Conservation (phyloP, 257 asterid genomes). For the Nicotiana undulata region DNA sequence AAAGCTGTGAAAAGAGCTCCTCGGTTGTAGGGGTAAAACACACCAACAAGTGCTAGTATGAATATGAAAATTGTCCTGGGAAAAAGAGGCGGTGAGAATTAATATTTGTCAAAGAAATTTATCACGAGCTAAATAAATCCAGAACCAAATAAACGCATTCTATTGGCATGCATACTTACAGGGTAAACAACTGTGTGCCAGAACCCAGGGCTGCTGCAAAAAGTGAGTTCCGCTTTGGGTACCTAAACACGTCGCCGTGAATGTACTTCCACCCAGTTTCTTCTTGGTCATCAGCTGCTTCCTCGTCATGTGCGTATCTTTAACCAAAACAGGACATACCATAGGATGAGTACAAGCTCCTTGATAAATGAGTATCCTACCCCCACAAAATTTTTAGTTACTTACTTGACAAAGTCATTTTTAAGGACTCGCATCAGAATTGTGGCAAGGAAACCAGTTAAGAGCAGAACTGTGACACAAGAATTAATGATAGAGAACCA, state of each 20-base stretch:
- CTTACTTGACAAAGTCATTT: constrained; percentile 28
- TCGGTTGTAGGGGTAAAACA: constrained; percentile 28
- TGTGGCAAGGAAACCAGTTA: constrained; percentile 27
- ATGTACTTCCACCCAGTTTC: constrained; percentile 32
- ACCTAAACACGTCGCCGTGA: constrained; percentile 29
- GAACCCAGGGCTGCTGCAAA: constrained; percentile 27
- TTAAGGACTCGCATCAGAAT: constrained; percentile 26
- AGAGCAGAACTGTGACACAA: constrained; percentile 25
- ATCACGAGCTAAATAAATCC: not conserved
- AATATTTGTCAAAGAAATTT: not conserved
- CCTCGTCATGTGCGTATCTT: constrained; percentile 32
- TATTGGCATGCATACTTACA: constrained; percentile 13
- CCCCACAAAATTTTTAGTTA: not conserved
- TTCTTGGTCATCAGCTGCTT: constrained; percentile 27
- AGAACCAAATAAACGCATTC: not conserved
- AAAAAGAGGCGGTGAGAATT: not conserved
- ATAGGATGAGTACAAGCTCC: not conserved
- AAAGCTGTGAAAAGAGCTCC: constrained; percentile 30
- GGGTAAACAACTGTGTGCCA: constrained; percentile 26
- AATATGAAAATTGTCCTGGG: constrained; percentile 25
- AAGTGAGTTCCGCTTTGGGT: constrained; percentile 22
- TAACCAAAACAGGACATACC: not conserved
- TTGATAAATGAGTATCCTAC: not conserved
- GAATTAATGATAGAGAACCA: constrained; percentile 32
- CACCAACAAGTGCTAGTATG: constrained; percentile 25